Evolutionary conservation across 2,329 filamentous ascomycete species (phyloP).

Genomic region (Lasiodiplodia sp.): DNA sequence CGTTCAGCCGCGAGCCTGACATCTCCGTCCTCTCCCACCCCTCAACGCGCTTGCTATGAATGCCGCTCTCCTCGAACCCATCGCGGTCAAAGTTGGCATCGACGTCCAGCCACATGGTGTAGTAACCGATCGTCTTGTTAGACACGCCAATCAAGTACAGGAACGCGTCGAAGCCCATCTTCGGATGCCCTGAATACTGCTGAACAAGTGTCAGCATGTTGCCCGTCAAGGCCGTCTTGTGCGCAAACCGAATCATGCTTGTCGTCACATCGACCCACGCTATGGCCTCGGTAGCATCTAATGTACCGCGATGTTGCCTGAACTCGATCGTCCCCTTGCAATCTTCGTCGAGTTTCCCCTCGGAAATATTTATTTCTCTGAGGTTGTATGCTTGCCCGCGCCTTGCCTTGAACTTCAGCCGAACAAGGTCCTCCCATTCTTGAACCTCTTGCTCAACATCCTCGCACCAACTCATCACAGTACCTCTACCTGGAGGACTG

Average conservation of each 20-base stretch:
- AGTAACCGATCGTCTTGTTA: slow-evolving; percentile 4
- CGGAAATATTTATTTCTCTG: not conserved
- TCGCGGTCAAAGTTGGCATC: not conserved
- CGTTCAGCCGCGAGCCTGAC: not conserved
- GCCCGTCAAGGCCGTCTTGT: not conserved
- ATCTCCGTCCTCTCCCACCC: not conserved
- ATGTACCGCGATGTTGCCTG: slow-evolving; percentile 39
- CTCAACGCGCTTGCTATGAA: not conserved
- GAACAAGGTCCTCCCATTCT: not conserved
- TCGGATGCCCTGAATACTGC: not conserved
- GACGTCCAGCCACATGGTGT: not conserved
- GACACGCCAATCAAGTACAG: not conserved
- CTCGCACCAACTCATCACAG: not conserved
- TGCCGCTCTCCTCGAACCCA: not conserved
- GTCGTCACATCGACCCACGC: slow-evolving; percentile 39
- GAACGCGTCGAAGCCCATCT: not conserved
- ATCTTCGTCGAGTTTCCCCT: not conserved
- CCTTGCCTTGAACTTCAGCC: not conserved
- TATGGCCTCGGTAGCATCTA: slow-evolving; percentile 35
- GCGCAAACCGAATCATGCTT: slow-evolving; percentile 10
- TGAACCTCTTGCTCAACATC: not conserved
- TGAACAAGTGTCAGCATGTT: not conserved
- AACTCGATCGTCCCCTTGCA: slow-evolving; percentile 40
- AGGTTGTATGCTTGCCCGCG: not conserved
- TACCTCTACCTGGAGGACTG: no score